A percentile compares a stretch with the other conserved stretches of the same genome.
Evolutionary conservation across 768 basidiomycete genomes (phyloP).

Genomic region (Tricholoma flavovirens): DNA sequence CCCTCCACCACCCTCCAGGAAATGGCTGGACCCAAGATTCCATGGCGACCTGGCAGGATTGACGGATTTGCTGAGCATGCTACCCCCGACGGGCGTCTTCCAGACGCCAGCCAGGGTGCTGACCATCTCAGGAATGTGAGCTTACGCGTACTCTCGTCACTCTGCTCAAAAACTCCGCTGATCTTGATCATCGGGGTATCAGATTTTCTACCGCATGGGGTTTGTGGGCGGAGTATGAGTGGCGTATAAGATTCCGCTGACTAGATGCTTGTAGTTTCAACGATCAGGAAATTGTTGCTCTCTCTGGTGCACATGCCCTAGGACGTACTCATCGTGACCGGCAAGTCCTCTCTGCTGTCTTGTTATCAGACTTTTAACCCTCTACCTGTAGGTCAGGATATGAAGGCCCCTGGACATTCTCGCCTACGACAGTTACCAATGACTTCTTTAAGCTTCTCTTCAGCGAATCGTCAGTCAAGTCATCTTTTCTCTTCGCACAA

Average conservation of each 20-base stretch:
- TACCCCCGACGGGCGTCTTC: constrained; percentile 86
- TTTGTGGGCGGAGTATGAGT: constrained; percentile 13
- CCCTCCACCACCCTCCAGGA: constrained; percentile 41
- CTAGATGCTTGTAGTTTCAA: constrained; percentile 50
- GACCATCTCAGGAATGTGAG: constrained; percentile 78
- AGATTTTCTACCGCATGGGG: constrained; percentile 93
- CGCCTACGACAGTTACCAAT: constrained; percentile 82
- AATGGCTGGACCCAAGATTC: constrained; percentile 87
- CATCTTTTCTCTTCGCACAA: background rate
- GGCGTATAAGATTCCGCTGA: background rate
- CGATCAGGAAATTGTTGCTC: constrained; percentile 96
- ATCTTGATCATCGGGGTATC: background rate
- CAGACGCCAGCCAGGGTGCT: constrained; percentile 78
- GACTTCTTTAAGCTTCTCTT: constrained; percentile 84
- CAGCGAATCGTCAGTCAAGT: constrained; percentile 61
- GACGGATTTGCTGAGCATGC: constrained; percentile 73
- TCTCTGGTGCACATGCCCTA: constrained; percentile 90
- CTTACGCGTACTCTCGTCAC: constrained; percentile 9
- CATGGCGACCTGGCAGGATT: constrained; percentile 91
- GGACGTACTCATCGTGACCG: constrained; percentile 90
- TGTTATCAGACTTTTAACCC: background rate
- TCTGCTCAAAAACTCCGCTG: constrained; percentile 1
- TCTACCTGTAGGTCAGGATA: constrained; percentile 54
- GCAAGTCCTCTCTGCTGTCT: constrained; percentile 24
- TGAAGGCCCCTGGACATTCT: constrained; percentile 94